These are phyloP conservation scores for Yueomyces sp. DNA, from an alignment of 805 yeast species.

Conservation along the genomic window DNA sequence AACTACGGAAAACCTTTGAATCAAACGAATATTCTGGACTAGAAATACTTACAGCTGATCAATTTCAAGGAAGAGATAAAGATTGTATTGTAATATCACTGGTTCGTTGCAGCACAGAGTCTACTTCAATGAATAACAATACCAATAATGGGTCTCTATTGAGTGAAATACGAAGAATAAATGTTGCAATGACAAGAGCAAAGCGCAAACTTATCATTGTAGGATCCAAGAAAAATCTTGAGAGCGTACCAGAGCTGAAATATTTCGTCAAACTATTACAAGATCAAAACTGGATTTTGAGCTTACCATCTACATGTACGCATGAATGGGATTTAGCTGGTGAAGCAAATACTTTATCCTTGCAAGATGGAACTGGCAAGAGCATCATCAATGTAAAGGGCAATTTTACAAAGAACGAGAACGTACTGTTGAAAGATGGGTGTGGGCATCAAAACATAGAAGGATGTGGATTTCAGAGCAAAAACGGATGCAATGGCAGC, in stretches of 20 bases:
- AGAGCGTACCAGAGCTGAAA: slow-evolving; percentile 10
- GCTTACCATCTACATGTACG: slow-evolving; percentile 35
- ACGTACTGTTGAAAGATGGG: no score
- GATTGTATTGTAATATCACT: slow-evolving; percentile 81
- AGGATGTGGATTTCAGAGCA: background rate
- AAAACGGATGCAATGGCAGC: background rate
- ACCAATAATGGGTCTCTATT: slow-evolving; percentile 62
- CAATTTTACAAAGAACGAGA: no score
- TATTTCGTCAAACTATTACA: slow-evolving; percentile 49
- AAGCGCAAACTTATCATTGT: slow-evolving; percentile 68
- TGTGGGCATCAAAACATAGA: background rate
- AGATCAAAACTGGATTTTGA: slow-evolving; percentile 48
- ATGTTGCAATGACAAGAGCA: slow-evolving; percentile 91
- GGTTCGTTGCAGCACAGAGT: slow-evolving; percentile 43
- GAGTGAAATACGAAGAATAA: slow-evolving; percentile 81
- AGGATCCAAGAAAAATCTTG: slow-evolving; percentile 57
- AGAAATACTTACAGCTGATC: slow-evolving; percentile 87
- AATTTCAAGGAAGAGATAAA: slow-evolving; percentile 92
- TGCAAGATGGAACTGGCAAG: no score
- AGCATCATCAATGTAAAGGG: no score
- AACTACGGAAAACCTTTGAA: slow-evolving; percentile 25
- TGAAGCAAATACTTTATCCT: no score
- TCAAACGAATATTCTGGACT: slow-evolving; percentile 27
- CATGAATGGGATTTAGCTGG: slow-evolving; percentile 23
- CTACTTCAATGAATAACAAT: slow-evolving; percentile 30